Percentiles rank a stretch among this genome's conserved stretches.
These are phyloP conservation scores for Emericellopsis cladophorae DNA, from an alignment of 2,329 filamentous ascomycete genomes.

Conservation along the genomic window DNA sequence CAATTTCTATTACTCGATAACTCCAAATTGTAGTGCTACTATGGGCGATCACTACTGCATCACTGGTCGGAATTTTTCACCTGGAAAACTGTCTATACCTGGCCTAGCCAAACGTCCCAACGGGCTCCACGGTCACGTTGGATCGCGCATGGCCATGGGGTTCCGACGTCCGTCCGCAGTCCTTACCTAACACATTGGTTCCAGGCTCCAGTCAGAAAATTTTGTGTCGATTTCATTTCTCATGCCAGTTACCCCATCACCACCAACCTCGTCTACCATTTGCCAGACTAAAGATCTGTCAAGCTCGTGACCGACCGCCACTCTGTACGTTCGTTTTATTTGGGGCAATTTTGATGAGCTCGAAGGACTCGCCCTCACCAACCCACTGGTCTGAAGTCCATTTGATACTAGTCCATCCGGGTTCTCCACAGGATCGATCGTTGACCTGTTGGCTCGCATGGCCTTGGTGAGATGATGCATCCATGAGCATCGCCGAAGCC, in stretches of 20 bases:
- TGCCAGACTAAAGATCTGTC: not conserved
- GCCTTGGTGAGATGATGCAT: no score
- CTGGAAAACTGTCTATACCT: not conserved
- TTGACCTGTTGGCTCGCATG: no score
- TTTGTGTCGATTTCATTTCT: constrained; percentile 19
- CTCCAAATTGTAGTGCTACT: not conserved
- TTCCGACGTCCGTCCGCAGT: not conserved
- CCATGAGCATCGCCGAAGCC: no score
- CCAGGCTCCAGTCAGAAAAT: constrained; percentile 21
- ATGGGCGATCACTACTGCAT: no score
- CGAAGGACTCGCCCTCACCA: no score
- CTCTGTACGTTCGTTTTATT: no score
- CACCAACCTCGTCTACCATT: constrained; percentile 1
- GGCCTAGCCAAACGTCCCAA: not conserved
- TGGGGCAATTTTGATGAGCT: no score
- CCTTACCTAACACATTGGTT: constrained; percentile 22
- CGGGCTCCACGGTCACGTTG: not conserved
- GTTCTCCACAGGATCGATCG: no score
- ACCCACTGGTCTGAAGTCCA: no score
- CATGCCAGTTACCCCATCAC: constrained; percentile 4
- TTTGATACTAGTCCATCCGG: no score
- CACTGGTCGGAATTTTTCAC: not conserved
- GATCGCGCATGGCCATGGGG: not conserved
- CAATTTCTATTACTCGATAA: constrained; percentile 5
- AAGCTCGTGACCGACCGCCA: no score